Percentiles rank a stretch among this genome's conserved stretches.
Evolutionary conservation across 1,139 yeast genomes (phyloP).

Genomic region (Nakaseomyces uthaithaninus): DNA sequence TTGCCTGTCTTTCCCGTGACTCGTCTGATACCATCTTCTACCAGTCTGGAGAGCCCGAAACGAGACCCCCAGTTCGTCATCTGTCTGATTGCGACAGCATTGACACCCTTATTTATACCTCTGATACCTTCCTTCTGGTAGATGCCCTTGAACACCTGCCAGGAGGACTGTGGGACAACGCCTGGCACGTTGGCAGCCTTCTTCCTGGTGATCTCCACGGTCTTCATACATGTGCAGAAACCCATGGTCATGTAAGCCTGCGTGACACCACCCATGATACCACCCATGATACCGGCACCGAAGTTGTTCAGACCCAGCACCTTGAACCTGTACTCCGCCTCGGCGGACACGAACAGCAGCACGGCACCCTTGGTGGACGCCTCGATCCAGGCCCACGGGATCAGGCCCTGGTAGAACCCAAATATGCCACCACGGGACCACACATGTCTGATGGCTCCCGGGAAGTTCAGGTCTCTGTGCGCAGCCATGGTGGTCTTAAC

Average conservation of each 20-base stretch:
- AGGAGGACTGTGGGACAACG: conserved; percentile 61
- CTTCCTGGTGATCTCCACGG: conserved; percentile 88
- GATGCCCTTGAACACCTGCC: conserved; percentile 79
- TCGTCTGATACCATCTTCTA: conserved; percentile 74
- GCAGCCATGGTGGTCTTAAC: conserved; percentile 98
- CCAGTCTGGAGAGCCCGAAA: conserved; percentile 84
- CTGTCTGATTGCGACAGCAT: conserved; percentile 98
- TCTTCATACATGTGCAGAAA: conserved; percentile 95
- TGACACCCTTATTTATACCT: conserved; percentile 96
- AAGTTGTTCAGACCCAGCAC: conserved; percentile 61
- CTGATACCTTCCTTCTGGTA: conserved; percentile 77
- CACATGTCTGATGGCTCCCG: conserved; percentile 63
- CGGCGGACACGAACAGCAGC: conserved; percentile 85
- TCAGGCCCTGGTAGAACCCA: conserved; percentile 94
- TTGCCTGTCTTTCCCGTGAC: conserved; percentile 48
- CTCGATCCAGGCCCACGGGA: conserved; percentile 99
- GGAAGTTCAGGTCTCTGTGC: conserved; percentile 61
- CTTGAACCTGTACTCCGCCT: conserved; percentile 73
- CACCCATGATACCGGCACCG: conserved; percentile 87
- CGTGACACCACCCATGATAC: conserved; percentile 92
- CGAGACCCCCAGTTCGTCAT: conserved; percentile 99
- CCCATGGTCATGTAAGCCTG: conserved; percentile 92
- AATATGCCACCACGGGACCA: conserved; percentile 89
- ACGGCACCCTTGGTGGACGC: conserved; percentile 99
- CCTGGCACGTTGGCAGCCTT: conserved; percentile 70